phyloP scores from a whole-genome alignment of 2,329 filamentous ascomycete species.

The Nothophoma quercina region DNA sequence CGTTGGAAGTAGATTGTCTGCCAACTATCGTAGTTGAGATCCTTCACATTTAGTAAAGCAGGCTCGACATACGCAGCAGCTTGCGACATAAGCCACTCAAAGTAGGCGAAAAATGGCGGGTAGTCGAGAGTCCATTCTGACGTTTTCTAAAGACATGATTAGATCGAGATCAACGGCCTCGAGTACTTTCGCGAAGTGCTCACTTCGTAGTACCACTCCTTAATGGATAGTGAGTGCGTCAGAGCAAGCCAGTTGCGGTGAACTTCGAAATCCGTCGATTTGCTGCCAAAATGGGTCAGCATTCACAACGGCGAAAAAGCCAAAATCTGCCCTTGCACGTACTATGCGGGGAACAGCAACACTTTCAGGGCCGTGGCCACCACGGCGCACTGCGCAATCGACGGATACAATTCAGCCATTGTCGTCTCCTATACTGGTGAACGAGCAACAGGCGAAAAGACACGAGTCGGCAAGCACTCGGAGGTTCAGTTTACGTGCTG shows the following conservation, averaged over 20 bases:
- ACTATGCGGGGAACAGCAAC: constrained; percentile 94
- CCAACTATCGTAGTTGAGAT: constrained; percentile 88
- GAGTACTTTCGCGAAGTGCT: not conserved
- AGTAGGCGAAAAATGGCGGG: constrained; percentile 96
- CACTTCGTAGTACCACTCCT: constrained; percentile 93
- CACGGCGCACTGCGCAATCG: constrained; percentile 86
- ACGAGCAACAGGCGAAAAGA: constrained; percentile 29
- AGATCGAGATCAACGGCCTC: constrained; percentile 19
- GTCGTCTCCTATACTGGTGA: constrained; percentile 30
- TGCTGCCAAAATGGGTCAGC: constrained; percentile 64
- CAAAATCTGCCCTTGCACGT: constrained; percentile 54
- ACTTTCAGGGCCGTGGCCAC: constrained; percentile 89
- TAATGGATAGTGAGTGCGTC: constrained; percentile 84
- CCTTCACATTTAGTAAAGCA: constrained; percentile 80
- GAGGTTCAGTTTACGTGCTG: constrained; percentile 17
- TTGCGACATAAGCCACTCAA: constrained; percentile 92
- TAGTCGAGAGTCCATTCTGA: constrained; percentile 99
- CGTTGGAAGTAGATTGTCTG: constrained; percentile 94
- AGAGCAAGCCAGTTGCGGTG: constrained; percentile 99
- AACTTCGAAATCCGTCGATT: constrained; percentile 98
- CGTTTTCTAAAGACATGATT: constrained; percentile 66
- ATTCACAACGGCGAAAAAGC: constrained; percentile 11
- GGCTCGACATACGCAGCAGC: constrained; percentile 79
- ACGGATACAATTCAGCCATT: constrained; percentile 85
- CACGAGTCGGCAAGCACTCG: constrained; percentile 22